Conservation (phyloP, 345 rosid species). For the Dimocarpus longan region DNA sequence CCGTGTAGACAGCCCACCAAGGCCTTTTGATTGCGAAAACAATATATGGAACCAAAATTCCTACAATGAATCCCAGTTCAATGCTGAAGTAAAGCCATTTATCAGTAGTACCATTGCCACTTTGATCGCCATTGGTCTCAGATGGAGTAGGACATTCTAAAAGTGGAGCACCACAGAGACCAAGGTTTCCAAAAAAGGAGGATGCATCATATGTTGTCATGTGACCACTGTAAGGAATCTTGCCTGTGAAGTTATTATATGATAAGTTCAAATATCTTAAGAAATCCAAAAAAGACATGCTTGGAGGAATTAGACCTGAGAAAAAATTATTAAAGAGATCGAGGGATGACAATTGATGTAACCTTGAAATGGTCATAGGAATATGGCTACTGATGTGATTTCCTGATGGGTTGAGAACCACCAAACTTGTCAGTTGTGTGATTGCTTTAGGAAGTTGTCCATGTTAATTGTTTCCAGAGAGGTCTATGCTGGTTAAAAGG, state of each 20-base stretch:
- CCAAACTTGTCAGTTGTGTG: slow-evolving; percentile 36
- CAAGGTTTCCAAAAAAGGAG: slow-evolving; percentile 38
- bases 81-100: not conserved
- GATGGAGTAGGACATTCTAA: too few relatives aligned
- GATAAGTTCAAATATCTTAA: slow-evolving; percentile 40
- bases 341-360: slow-evolving; percentile 45
- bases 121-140: too few relatives aligned
- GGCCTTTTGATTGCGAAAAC: too few relatives aligned
- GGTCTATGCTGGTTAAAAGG: slow-evolving; percentile 47
- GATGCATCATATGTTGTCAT: slow-evolving; percentile 38
- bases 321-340: slow-evolving; percentile 49
- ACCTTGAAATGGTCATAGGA: slow-evolving; percentile 34
- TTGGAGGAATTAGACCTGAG: slow-evolving; percentile 44
- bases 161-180: slow-evolving; percentile 48
- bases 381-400: slow-evolving; percentile 36
- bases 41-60: not conserved
- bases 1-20: not conserved
- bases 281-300: slow-evolving; percentile 39
- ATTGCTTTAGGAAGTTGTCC: slow-evolving; percentile 42
- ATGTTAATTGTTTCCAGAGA: slow-evolving; percentile 37
- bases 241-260: slow-evolving; percentile 35
- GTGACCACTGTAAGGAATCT: slow-evolving; percentile 38
- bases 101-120: too few relatives aligned
- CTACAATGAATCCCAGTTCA: not conserved
- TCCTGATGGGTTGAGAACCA: slow-evolving; percentile 41